Evolutionary conservation across 345 rosid species (phyloP), one percentile per base, ranked within the genome.

Genomic region (Camelina sativa): DNA sequence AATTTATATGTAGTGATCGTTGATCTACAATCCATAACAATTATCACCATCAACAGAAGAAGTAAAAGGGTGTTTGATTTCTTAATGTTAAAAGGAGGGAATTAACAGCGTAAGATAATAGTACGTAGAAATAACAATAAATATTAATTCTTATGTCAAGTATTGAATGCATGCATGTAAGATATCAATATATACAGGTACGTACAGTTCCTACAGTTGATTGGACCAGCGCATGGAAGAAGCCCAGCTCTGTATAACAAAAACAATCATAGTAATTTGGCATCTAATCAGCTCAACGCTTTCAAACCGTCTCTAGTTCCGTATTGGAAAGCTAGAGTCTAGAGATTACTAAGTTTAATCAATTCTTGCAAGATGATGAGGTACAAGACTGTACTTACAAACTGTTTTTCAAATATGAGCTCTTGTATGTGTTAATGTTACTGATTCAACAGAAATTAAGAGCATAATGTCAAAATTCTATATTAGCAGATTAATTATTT

Each of bases 1-100:
- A 76, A 37, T 76, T 76, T 23, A 76, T 64, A 64, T 76, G 80
- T n/a, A 76, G 16, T 3, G 35, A 69, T 47, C 65, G 76, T 10
- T 56, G 59, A 56, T 75, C 74, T 75, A 65, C 72, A 67, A 50
- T 62, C 30, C 19, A 51, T 23, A 51, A 60, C 0, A 2, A 16
- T 7, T 7, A 61, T 76, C 70, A 62, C 55, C 37, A 1, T 11
- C 5, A 43, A 7, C 23, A 23, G 1, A 54, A 23, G 25, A 54
- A 11, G 1, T 34, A 34, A 34, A 34, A 34, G 37, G 7, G 37
- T 34, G 30, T 6, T 34, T 6, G 8, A 34, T 34, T 34, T 34
- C 37, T 34, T 34, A 32, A 32, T 32, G 1, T 32, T 32, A 3
- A 28, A 28, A 34, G 37, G 37, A 34, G 37, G 37, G 7, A 34